Base-by-base conservation (phyloP, 768 basidiomycete species). In the Mycena vulgaris region DNA sequence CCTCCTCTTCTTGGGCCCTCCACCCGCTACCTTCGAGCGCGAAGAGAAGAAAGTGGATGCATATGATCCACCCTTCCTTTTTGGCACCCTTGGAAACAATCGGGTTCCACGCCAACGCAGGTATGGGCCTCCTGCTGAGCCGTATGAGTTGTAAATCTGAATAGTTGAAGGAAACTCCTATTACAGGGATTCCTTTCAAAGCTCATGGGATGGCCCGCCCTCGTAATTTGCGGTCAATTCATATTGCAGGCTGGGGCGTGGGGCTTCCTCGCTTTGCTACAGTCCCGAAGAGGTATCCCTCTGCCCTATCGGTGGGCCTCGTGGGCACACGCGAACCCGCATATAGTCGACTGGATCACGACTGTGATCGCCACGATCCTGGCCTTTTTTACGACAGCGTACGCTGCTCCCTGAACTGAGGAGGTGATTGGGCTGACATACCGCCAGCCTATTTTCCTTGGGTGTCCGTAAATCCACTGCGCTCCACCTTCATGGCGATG, bases 181-280 rank as follows among this genome's bases (percentile, higher is more conserved):
- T n/a, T n/a, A n/a, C n/a, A 37, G 40, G 28, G 7, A 31, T 59
- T 59, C 40, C 40, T 59, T 7, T 45, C 21, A 10, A 19, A 45
- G 7, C 57, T 59, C 27, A 31, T 9, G 28, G 57, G 57, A 19
- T 59, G 57, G 57, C 57, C 57, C 57, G 40, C 27, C n/a, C 17
- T 62, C 5, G 60, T 62, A 23, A 62, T 62, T 23, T n/a, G 14
- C 21, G 60, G 60, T 5, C 47, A 62, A 2, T 14, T 49, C 5
- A 19, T 39, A 17, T 10, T 62, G 19, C 60, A 62, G 35, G 1
- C 23, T 21, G 30, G 8, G 10, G 47, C 60, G 10, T 62, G 60
- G 60, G 21, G 8, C 19, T 49, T 62, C 28, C 45, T 59, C 19
- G 10, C 40, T 19, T 6, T 45, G 13, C 27, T 59, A 11, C 23